phyloP scores from a whole-genome alignment of 768 basidiomycete genomes.

The Xerocomus spinulosus region DNA sequence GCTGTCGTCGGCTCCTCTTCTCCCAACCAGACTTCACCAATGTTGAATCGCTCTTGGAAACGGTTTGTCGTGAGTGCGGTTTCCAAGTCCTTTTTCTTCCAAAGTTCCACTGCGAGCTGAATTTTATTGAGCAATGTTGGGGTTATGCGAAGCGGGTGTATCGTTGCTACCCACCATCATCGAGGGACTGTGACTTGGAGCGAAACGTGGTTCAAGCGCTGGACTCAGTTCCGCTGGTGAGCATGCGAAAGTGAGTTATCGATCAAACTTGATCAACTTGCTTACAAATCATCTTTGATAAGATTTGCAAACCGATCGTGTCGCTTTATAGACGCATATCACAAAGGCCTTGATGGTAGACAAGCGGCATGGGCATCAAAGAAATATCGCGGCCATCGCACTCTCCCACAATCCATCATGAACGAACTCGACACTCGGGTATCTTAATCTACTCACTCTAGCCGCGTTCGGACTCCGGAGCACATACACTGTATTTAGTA shows the following conservation, averaged over 20 bases:
- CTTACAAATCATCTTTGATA: not conserved
- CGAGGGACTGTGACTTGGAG: not conserved
- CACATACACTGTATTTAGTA: not conserved
- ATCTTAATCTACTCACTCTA: not conserved
- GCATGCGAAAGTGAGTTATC: not conserved
- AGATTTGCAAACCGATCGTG: not conserved
- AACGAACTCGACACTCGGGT: not conserved
- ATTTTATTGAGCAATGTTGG: constrained; percentile 33
- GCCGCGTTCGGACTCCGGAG: not conserved
- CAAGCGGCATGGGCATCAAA: constrained; percentile 3
- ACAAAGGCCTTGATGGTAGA: not conserved
- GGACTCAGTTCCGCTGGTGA: not conserved
- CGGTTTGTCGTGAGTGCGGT: not conserved
- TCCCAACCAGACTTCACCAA: constrained; percentile 1
- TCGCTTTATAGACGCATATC: constrained; percentile 1
- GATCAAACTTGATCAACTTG: not conserved
- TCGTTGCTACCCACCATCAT: constrained; percentile 7
- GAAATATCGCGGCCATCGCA: not conserved
- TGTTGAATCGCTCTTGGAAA: not conserved
- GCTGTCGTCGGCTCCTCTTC: not conserved
- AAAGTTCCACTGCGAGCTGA: constrained; percentile 30
- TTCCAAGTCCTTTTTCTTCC: constrained; percentile 18
- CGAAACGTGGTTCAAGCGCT: not conserved
- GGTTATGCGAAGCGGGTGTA: constrained; percentile 26
- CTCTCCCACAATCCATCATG: not conserved